Percentiles rank a stretch among this genome's conserved stretches.
These are phyloP conservation scores for Tylopilus intermedius DNA, from an alignment of 768 basidiomycete genomes.

Conservation along the genomic window DNA sequence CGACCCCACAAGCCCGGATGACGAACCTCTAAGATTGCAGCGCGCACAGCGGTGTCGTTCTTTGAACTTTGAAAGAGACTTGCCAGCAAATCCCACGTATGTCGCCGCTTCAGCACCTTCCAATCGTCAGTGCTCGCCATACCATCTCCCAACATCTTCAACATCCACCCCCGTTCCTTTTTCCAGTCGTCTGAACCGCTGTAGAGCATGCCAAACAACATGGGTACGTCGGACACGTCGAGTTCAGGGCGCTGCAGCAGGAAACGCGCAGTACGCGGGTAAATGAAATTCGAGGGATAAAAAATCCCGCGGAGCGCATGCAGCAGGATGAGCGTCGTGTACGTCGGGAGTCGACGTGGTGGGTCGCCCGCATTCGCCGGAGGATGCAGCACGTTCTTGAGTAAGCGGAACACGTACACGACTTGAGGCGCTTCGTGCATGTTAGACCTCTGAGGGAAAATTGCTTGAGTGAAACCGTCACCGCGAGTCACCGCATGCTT, in stretches of 20 bases:
- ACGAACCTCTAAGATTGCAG: slow-evolving; percentile 64
- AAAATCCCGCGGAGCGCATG: slow-evolving; percentile 81
- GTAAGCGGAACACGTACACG: slow-evolving; percentile 56
- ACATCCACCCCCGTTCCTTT: slow-evolving; percentile 86
- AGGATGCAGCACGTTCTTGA: slow-evolving; percentile 15
- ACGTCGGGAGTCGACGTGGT: slow-evolving; percentile 63
- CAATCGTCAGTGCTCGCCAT: slow-evolving; percentile 75
- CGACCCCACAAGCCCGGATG: too few relatives aligned
- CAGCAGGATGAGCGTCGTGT: slow-evolving; percentile 73
- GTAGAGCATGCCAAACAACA: slow-evolving; percentile 87
- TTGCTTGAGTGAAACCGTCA: neutral
- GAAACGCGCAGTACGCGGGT: slow-evolving; percentile 82
- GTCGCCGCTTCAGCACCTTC: slow-evolving; percentile 71
- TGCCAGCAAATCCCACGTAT: slow-evolving; percentile 85
- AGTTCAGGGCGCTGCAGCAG: slow-evolving; percentile 83
- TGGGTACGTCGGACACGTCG: slow-evolving; percentile 79
- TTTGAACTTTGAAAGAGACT: slow-evolving; percentile 71
- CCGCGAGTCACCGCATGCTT: neutral
- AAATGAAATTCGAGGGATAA: slow-evolving; percentile 84
- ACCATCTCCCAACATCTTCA: slow-evolving; percentile 77
- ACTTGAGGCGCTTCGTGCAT: slow-evolving; percentile 79
- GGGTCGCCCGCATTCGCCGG: slow-evolving; percentile 43
- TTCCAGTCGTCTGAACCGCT: slow-evolving; percentile 75
- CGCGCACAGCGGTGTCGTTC: slow-evolving; percentile 47
- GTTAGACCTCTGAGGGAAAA: slow-evolving; percentile 42